Evolutionary conservation across 345 rosid species (phyloP).

Genomic region (Cardiospermum halicacabum): DNA sequence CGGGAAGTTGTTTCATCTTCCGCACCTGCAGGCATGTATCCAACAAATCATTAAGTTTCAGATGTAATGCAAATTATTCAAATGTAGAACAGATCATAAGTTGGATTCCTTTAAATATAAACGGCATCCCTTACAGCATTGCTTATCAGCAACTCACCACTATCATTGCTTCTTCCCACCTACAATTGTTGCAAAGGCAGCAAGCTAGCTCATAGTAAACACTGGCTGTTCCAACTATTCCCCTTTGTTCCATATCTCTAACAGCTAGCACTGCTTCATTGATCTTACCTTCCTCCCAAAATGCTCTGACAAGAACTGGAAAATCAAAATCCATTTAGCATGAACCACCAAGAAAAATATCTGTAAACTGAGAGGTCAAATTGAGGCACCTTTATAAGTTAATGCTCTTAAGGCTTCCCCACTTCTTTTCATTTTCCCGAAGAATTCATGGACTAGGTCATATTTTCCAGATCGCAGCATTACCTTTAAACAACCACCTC

Average conservation of each 20-base stretch:
- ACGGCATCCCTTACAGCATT: too few species aligned
- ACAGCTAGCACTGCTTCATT: conserved; percentile 77
- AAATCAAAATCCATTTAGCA: conserved; percentile 15
- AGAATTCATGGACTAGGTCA: conserved; percentile 63
- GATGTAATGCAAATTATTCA: background rate
- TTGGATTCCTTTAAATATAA: too few species aligned
- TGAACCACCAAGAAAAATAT: conserved; percentile 11
- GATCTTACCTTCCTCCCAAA: conserved; percentile 80
- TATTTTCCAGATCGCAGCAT: conserved; percentile 88
- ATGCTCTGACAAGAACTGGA: conserved; percentile 77
- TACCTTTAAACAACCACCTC: conserved; percentile 66
- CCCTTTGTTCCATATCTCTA: conserved; percentile 83
- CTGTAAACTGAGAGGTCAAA: conserved; percentile 8
- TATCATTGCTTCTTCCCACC: conserved; percentile 74
- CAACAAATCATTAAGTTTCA: background rate
- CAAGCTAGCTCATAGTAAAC: conserved; percentile 85
- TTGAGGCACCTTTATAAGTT: conserved; percentile 62
- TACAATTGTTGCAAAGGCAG: conserved; percentile 79
- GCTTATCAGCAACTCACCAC: conserved; percentile 60
- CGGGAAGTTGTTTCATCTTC: conserved; percentile 55
- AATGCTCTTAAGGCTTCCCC: conserved; percentile 72
- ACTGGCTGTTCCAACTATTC: conserved; percentile 75
- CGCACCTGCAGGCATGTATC: conserved; percentile 45
- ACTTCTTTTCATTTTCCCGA: conserved; percentile 67
- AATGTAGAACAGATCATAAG: background rate